Conservation (phyloP, 2,329 filamentous ascomycete genomes). For the Verticillium dahliae region DNA sequence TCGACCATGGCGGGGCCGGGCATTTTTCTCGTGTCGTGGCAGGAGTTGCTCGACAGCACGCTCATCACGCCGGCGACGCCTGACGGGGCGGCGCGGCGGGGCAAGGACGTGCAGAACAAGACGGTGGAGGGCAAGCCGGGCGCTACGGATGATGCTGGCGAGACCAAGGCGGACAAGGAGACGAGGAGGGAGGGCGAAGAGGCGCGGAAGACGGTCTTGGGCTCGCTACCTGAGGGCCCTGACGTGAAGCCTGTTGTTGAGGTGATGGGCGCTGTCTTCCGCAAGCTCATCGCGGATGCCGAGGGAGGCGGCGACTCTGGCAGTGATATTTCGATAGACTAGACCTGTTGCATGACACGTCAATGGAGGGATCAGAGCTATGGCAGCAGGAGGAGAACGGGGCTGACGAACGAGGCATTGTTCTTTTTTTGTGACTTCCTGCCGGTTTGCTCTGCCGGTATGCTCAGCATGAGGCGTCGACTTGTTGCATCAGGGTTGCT, state of each 20-base stretch:
- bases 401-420: neutral
- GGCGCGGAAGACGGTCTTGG: constrained; percentile 21
- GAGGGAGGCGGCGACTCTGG: neutral
- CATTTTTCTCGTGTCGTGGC: constrained; percentile 67
- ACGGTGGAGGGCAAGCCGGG: constrained; percentile 37
- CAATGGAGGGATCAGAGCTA: neutral
- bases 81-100: constrained; percentile 44
- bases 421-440: neutral
- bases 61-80: constrained; percentile 55
- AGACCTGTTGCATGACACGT: neutral
- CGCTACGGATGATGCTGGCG: constrained; percentile 14
- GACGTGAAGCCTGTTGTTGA: constrained; percentile 34
- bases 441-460: neutral
- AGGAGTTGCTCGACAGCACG: constrained; percentile 63
- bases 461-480: neutral
- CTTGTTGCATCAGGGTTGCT: neutral
- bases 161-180: constrained; percentile 5
- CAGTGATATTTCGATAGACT: constrained; percentile 1
- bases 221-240: constrained; percentile 24
- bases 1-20: constrained; percentile 53
- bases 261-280: constrained; percentile 31
- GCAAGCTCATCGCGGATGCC: constrained; percentile 19
- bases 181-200: constrained; percentile 16
- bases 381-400: neutral
- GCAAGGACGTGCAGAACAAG: constrained; percentile 42